Evolutionary conservation across 2,329 filamentous ascomycete genomes (phyloP).

Genomic region (Sarocladium brachiariae): DNA sequence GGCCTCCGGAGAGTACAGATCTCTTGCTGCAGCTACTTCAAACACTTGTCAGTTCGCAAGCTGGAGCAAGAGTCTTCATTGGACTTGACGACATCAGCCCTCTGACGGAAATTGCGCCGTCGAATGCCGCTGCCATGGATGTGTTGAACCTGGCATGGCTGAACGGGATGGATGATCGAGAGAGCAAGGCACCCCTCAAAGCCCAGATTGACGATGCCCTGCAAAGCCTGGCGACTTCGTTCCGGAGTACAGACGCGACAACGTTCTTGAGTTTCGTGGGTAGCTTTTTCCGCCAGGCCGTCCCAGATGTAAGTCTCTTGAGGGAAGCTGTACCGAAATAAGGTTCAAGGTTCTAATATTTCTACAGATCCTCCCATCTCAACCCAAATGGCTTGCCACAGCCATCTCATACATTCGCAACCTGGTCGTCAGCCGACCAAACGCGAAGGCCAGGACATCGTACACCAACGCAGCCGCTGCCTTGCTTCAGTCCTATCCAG

Average conservation of each 20-base stretch:
- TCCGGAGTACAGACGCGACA: conserved; percentile 52
- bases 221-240: conserved; percentile 42
- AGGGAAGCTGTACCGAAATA: too few relatives aligned
- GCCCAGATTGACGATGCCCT: conserved; percentile 41
- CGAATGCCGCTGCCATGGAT: conserved; percentile 46
- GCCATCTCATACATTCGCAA: conserved; percentile 42
- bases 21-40: conserved; percentile 51
- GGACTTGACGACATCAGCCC: conserved; percentile 44
- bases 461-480: conserved; percentile 53
- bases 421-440: conserved; percentile 49
- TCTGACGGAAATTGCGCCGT: conserved; percentile 50
- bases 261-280: conserved; percentile 53
- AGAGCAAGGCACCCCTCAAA: conserved; percentile 25
- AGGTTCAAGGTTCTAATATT: conserved; percentile 13
- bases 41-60: conserved; percentile 44
- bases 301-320: conserved; percentile 34
- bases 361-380: conserved; percentile 37
- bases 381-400: conserved; percentile 46
- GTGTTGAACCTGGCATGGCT: conserved; percentile 52
- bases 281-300: conserved; percentile 41
- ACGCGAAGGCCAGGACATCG: conserved; percentile 46
- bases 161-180: conserved; percentile 31
- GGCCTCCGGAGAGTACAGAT: conserved; percentile 44
- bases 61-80: conserved; percentile 43
- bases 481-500: conserved; percentile 49